Conservation (phyloP, 2,329 filamentous ascomycete genomes). For the Coleophoma eucalyptorum region DNA sequence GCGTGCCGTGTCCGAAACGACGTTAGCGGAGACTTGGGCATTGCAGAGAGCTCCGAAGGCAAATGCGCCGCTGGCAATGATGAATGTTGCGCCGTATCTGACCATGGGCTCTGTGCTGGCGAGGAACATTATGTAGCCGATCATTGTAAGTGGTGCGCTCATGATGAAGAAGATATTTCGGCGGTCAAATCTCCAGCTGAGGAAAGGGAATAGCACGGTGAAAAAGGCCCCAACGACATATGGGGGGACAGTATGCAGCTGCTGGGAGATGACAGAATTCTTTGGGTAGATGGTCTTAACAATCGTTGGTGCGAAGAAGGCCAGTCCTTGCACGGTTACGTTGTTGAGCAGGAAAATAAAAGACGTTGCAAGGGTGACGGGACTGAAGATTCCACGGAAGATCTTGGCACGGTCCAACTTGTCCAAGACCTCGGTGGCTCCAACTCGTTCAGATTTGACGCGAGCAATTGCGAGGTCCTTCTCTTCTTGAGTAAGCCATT, state of each 20-base stretch:
- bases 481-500: constrained; percentile 63
- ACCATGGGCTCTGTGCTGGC: constrained; percentile 46
- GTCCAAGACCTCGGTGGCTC: constrained; percentile 57
- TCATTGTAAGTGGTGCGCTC: constrained; percentile 60
- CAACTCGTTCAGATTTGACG: constrained; percentile 63
- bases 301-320: constrained; percentile 69
- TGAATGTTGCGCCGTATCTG: constrained; percentile 67
- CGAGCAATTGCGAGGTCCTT: constrained; percentile 61
- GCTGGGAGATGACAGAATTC: constrained; percentile 50
- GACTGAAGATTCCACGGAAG: constrained; percentile 57
- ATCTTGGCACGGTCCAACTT: constrained; percentile 55
- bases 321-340: constrained; percentile 67
- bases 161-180: constrained; percentile 58
- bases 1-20: constrained; percentile 66
- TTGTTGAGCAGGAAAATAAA: constrained; percentile 57
- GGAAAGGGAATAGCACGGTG: constrained; percentile 42
- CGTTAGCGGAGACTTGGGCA: constrained; percentile 65
- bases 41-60: constrained; percentile 61
- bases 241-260: constrained; percentile 43
- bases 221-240: constrained; percentile 60
- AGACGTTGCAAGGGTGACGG: constrained; percentile 50
- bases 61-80: constrained; percentile 63
- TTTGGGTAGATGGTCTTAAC: constrained; percentile 64
- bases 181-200: constrained; percentile 57
- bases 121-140: constrained; percentile 69